A percentile compares a stretch with the other conserved stretches of the same genome.
Evolutionary conservation across 768 basidiomycete genomes (phyloP).

Genomic region (Suillus occidentalis): DNA sequence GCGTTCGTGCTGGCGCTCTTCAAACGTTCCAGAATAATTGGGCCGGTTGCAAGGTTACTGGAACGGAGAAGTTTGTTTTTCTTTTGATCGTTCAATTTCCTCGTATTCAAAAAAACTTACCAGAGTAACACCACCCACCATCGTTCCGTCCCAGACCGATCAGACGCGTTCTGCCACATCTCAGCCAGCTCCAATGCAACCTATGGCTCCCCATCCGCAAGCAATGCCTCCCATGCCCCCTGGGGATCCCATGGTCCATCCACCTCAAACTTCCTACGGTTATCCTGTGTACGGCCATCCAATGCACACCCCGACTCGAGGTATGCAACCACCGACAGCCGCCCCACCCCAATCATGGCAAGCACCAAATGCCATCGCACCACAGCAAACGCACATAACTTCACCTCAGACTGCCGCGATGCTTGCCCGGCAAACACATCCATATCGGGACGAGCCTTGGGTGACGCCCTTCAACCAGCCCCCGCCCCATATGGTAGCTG

Average conservation of each 20-base stretch:
- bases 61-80: constrained; percentile 62
- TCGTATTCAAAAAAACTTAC: constrained; percentile 6
- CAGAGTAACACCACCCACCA: constrained; percentile 27
- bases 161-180: constrained; percentile 20
- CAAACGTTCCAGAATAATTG: constrained; percentile 77
- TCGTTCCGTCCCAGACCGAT: constrained; percentile 23
- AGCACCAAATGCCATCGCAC: constrained; percentile 56
- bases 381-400: constrained; percentile 63
- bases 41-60: constrained; percentile 80
- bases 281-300: constrained; percentile 42
- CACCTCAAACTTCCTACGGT: constrained; percentile 27
- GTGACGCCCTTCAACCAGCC: constrained; percentile 52
- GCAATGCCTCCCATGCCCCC: constrained; percentile 29
- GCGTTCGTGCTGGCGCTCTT: constrained; percentile 64
- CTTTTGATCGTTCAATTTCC: background rate
- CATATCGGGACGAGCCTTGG: constrained; percentile 58
- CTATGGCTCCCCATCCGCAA: constrained; percentile 29
- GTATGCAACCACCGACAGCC: constrained; percentile 46
- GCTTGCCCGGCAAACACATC: constrained; percentile 43
- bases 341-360: constrained; percentile 68
- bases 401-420: constrained; percentile 46
- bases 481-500: constrained; percentile 47
- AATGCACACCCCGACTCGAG: constrained; percentile 37
- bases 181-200: constrained; percentile 25
- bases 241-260: constrained; percentile 28